Evolutionary conservation across 306 rosid species (phyloP).

Genomic region (Malus sieversii): DNA sequence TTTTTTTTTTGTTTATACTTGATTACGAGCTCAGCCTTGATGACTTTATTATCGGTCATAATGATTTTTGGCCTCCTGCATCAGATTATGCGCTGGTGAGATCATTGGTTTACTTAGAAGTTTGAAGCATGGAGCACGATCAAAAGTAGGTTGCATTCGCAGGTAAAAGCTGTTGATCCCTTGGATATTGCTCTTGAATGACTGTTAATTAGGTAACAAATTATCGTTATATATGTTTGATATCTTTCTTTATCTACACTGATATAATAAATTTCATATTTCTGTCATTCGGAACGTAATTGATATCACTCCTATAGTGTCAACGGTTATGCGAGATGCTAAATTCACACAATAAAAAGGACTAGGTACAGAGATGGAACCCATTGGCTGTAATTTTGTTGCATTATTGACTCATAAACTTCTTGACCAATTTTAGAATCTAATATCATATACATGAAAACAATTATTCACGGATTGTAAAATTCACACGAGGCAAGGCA

Average conservation of each 20-base stretch:
- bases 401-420: background rate
- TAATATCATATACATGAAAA: background rate
- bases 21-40: background rate
- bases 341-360: background rate
- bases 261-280: background rate
- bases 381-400: background rate
- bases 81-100: background rate
- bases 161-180: background rate
- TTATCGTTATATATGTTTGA: background rate
- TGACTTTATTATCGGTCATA: background rate
- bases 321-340: background rate
- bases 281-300: background rate
- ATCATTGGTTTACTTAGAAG: background rate
- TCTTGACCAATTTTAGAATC: background rate
- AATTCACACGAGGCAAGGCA: background rate
- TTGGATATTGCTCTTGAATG: background rate
- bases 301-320: background rate
- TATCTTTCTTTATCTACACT: background rate
- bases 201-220: background rate
- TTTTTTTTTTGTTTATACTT: background rate
- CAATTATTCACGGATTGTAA: background rate
- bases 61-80: background rate
- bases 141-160: background rate
- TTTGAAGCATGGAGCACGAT: background rate
- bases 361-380: background rate